phyloP scores from a whole-genome alignment of 306 rosid species.

The Corylus americana region DNA sequence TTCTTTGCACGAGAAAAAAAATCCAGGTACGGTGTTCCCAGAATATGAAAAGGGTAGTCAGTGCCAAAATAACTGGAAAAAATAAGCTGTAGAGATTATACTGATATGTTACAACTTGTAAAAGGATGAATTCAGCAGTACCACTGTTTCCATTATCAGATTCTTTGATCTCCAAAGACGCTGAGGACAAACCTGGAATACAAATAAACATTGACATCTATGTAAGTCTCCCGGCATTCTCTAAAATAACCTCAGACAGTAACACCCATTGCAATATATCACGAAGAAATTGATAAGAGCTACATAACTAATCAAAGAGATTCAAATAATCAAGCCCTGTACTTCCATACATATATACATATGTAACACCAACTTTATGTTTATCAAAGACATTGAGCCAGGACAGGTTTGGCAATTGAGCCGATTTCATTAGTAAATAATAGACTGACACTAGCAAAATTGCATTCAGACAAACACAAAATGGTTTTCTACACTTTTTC shows the following conservation, averaged over 20 bases:
- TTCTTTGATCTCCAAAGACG: slow-evolving; percentile 79
- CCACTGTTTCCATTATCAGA: slow-evolving; percentile 56
- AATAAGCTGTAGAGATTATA: slow-evolving; percentile 2
- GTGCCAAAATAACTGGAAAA: neutral
- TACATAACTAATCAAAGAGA: neutral
- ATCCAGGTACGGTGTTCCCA: slow-evolving; percentile 1
- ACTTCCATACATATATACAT: slow-evolving; percentile 3
- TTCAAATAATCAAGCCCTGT: neutral
- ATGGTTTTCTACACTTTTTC: neutral
- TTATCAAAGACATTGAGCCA: neutral
- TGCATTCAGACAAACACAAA: neutral
- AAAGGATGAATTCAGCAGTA: slow-evolving; percentile 6
- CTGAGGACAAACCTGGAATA: slow-evolving; percentile 76
- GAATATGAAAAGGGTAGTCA: neutral
- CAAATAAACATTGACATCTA: slow-evolving; percentile 13
- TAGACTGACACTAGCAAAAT: neutral
- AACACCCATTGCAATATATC: slow-evolving; percentile 3
- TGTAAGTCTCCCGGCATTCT: neutral
- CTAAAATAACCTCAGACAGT: neutral
- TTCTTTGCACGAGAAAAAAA: neutral
- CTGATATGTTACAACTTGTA: neutral
- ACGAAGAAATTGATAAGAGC: neutral
- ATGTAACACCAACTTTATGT: neutral
- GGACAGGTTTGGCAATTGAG: neutral
- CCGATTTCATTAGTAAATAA: neutral